Evolutionary conservation across 257 asterid species (phyloP), one percentile per base, ranked within the genome.

Genomic region (Solanum appendiculatum): DNA sequence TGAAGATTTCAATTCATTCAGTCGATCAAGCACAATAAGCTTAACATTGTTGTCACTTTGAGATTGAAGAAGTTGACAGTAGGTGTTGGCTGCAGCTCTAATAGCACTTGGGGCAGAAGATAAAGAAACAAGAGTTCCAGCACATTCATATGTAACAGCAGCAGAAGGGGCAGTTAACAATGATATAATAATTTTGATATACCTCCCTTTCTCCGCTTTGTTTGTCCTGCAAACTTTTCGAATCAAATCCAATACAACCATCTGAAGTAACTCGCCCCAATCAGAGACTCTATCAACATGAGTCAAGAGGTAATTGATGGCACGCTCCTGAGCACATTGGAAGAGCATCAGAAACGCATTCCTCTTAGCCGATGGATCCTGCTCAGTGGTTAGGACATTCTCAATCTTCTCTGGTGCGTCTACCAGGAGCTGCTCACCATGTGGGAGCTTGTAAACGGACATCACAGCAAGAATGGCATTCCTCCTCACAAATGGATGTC

Each of bases 371-470:
- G 99, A 93, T 81, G 90, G 89, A 74, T 96, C 99, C 92, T 95
- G 98, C 93, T 96, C 99, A 33, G 95, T 85, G n/a, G 88, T 90
- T 86, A 96, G 94, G 91, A 94, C 87, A 92, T 89, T 95, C 94
- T 96, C 99, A 75, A 96, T 94, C 82, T 92, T 95, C 95, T 96
- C 99, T 33, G 99, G 99, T 73, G 99, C 98, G 87, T 96, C 99
- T 39, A 92, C 93, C 94, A 96, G 85, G 86, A 95, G 94, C 92
- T 96, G 98, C 86, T 96, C 98, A 23, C 99, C 98, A 21, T 96
- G 97, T 27, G 97, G 98, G 89, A 96, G 98, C 90, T 93, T 96
- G 93, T 93, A 95, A 81, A 96, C 92, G 7, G 99, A 87, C 97
- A 94, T 94, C 87, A 96, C 90, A 85, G 99, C 97, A 90, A 93